Evolutionary conservation across 2,329 filamentous ascomycete species (phyloP).

Genomic region (Aspergillus tubingensis): DNA sequence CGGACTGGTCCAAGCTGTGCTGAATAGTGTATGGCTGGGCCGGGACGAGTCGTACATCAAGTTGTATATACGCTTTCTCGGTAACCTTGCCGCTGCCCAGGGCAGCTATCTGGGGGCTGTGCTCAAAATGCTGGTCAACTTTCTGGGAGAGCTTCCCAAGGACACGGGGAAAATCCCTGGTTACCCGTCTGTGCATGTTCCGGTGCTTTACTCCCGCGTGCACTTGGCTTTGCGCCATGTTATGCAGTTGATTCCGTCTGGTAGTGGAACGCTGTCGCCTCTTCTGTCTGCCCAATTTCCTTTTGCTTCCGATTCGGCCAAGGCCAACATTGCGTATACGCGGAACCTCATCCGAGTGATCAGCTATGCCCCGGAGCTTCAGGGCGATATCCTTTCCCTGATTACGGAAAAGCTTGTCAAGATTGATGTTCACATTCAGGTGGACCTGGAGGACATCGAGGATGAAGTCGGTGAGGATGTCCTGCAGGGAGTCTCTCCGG

Average conservation of each 20-base stretch:
- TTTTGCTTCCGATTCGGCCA: conserved; percentile 72
- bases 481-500: conserved; percentile 51
- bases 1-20: conserved; percentile 59
- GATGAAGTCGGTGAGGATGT: conserved; percentile 77
- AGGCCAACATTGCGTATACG: conserved; percentile 83
- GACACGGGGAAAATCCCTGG: conserved; percentile 56
- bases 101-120: conserved; percentile 74
- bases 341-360: conserved; percentile 78
- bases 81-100: conserved; percentile 75
- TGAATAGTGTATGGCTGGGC: conserved; percentile 63
- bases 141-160: conserved; percentile 66
- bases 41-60: conserved; percentile 61
- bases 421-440: conserved; percentile 92
- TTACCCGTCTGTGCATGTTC: conserved; percentile 60
- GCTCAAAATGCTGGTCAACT: conserved; percentile 76
- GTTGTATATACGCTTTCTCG: conserved; percentile 59
- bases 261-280: conserved; percentile 68
- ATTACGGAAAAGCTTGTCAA: conserved; percentile 87
- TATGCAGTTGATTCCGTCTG: conserved; percentile 77
- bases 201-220: conserved; percentile 69
- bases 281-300: conserved; percentile 72
- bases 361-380: conserved; percentile 74
- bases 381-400: conserved; percentile 76
- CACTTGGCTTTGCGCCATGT: conserved; percentile 77
- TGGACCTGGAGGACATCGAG: conserved; percentile 88